Evolutionary conservation across 345 rosid species (phyloP), one percentile per base, ranked within the genome.

Genomic region (Murraya paniculata): DNA sequence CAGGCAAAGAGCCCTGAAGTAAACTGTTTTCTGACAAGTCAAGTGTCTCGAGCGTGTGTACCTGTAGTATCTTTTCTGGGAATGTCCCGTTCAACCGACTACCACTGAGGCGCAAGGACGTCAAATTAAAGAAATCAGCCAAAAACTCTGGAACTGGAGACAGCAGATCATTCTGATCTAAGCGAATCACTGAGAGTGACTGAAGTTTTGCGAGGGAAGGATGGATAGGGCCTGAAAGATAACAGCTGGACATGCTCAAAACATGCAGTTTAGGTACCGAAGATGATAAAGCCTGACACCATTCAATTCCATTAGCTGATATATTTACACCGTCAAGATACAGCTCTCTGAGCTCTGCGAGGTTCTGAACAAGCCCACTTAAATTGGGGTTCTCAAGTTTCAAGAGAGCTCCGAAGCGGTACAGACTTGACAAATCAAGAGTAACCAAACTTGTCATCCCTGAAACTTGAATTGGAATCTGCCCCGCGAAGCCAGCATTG

Each of bases 171-270:
- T 87, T 87, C 2, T 0, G 0, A 4, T 39, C 74, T 56, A 88
- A 75, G 28, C 62, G 79, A 30, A 88, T 80, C 11, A 75, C 59
- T 2, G 85, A 82, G 6, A 87, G 83, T 56, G 30, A 80, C n/a
- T 7, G 50, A 69, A 84, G 70, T 18, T 24, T 74, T 0, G 33
- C 19, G 10, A 86, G 68, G 16, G 87, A 88, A 55, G 58, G 9
- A 73, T 76, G 22, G 0, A 79, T 77, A 10, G 82, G 81, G 36
- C 82, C 93, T 0, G 80, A 71, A 68, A 87, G 81, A 31, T 9
- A n/a, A 77, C 89, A 89, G 25, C 45, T 14, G 48, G 71, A n/a
- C 85, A 85, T 76, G 82, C 94, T 90, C 79, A 89, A 61, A 7
- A 36, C 84, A 67, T 30, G 72, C 69, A 89, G 71, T 33, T 83